Evolutionary conservation across 2,329 filamentous ascomycete genomes (phyloP), one percentile per base, ranked within the genome.

Genomic region (Venturia oleaginea): DNA sequence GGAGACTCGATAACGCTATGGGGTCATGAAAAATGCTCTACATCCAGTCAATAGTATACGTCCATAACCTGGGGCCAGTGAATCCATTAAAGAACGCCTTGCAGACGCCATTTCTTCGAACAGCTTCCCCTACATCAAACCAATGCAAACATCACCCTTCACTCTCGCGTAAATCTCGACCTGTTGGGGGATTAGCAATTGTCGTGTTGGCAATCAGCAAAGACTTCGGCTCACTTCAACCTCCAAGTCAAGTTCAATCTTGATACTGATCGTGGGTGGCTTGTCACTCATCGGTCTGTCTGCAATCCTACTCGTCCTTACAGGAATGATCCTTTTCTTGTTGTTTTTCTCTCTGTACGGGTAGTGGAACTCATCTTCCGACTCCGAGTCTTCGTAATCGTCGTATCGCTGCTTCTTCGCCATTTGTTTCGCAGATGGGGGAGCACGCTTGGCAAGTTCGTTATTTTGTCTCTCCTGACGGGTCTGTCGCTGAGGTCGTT

Each of bases 211-310:
- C 72, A 59, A 72, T n/a, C 69, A 51, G 68, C 60, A 27, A 70
- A 69, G 59, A 71, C 22, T 72, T 34, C 70, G 65, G 38, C 72
- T 70, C 68, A 73, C 71, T 70, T 72, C 70, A 59, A 71, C 70
- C 68, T 71, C 70, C 51, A 72, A 71, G 71, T 77, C 75, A 66
- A 77, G 63, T 69, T 77, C 75, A 66, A 77, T 75, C 70, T 76
- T 76, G 68, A 77, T 74, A 69, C 76, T 76, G 68, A 77, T 67
- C 65, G 70, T 72, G 67, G 73, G 75, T 61, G 75, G 74, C 66
- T 74, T 70, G 54, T 71, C 70, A 67, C 73, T 73, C 59, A 69
- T 67, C 30, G 74, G 75, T 11, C 75, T 68, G 67, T 77, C 75
- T 61, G 75, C 72, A 66, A 77, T 76, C 60, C 75, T 69, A 1